Conservation (phyloP, 2,329 filamentous ascomycete genomes). For the Colletotrichum sp. region DNA sequence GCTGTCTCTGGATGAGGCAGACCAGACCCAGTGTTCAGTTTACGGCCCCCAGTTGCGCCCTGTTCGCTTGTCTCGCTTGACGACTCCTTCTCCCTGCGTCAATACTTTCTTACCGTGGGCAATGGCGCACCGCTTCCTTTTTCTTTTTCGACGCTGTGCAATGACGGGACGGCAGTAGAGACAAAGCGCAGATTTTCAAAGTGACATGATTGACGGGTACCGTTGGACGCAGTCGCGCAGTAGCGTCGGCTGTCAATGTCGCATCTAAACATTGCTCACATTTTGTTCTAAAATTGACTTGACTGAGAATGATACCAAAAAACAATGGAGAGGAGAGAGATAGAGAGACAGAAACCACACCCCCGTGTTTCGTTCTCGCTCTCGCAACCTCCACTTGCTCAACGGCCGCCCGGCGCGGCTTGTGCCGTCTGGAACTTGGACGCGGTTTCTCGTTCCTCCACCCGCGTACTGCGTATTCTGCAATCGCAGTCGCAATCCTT, state of each 20-base stretch:
- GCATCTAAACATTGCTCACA: not conserved
- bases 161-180: not conserved
- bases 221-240: not conserved
- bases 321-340: not conserved
- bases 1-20: slow-evolving; percentile 8
- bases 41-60: not conserved
- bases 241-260: not conserved
- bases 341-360: not conserved
- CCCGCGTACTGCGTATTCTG: not conserved
- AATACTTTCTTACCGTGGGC: not conserved
- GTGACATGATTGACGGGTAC: not conserved
- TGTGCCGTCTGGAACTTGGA: not conserved
- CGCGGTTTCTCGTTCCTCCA: not conserved
- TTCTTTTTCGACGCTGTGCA: not conserved
- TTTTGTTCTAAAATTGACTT: not conserved
- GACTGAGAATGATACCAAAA: not conserved
- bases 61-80: slow-evolving; percentile 6
- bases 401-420: not conserved
- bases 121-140: not conserved
- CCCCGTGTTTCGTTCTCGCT: not conserved
- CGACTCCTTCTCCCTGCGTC: slow-evolving; percentile 17
- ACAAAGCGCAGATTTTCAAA: not conserved
- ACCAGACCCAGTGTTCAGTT: not conserved
- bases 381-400: not conserved
- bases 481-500: not conserved